Percentiles rank a stretch among this genome's conserved stretches.
Conservation (phyloP, 2,329 filamentous ascomycete species). For the Cladosporium velox region DNA sequence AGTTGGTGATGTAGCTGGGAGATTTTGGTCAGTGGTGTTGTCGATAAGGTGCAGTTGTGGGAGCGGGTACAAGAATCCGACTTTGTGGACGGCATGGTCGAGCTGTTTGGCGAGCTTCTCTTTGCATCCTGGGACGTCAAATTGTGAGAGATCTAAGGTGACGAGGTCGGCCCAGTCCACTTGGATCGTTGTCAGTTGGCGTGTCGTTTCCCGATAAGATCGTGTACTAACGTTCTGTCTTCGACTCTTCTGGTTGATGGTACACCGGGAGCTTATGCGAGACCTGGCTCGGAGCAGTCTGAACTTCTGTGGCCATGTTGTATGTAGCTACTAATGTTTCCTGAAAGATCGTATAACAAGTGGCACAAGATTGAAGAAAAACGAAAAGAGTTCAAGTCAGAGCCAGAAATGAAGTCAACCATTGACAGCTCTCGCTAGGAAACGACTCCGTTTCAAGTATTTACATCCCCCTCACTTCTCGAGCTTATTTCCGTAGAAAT, state of each 20-base stretch:
- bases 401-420: not conserved
- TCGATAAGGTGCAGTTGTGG: not conserved
- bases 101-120: conserved; percentile 56
- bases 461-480: not conserved
- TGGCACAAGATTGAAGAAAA: not conserved
- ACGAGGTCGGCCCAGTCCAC: conserved; percentile 57
- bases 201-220: not conserved
- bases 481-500: not conserved
- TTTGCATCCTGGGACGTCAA: conserved; percentile 57
- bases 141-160: conserved; percentile 59
- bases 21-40: not conserved
- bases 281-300: not conserved
- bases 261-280: conserved; percentile 4
- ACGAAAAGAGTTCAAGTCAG: not conserved
- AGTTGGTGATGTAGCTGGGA: conserved; percentile 60
- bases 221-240: not conserved
- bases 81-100: conserved; percentile 51
- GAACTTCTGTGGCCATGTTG: conserved; percentile 13
- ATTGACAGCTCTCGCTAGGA: not conserved
- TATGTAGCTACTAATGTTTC: not conserved
- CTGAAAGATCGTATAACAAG: not conserved
- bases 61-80: conserved; percentile 54
- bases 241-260: conserved; percentile 17
- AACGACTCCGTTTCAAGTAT: not conserved
- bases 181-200: not conserved